Conservation (phyloP, 352 stramenopile species). For the Phytophthora sojae region DNA sequence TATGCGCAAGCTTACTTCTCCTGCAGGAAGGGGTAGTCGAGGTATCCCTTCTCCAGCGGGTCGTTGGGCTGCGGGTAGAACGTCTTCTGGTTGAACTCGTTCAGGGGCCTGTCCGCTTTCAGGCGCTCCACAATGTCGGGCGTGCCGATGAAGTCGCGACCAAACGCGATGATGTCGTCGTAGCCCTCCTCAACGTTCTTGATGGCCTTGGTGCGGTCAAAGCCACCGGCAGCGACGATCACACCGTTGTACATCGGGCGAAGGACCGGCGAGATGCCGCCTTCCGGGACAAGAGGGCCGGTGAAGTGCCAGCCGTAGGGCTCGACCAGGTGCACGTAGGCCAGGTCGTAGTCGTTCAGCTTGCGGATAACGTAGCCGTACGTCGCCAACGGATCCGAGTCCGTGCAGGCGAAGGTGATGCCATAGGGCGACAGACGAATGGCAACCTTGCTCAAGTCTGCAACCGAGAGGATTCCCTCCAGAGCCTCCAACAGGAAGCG, state of each 20-base stretch:
- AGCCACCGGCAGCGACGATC: slow-evolving; percentile 45
- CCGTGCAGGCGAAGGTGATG: slow-evolving; percentile 26
- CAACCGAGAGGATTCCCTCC: slow-evolving; percentile 38
- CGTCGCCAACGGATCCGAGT: slow-evolving; percentile 14
- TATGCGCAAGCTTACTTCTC: slow-evolving; percentile 14
- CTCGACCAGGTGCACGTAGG: slow-evolving; percentile 52
- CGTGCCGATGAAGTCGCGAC: slow-evolving; percentile 62
- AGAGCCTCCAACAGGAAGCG: slow-evolving; percentile 73
- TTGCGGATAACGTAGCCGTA: slow-evolving; percentile 43
- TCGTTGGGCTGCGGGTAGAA: slow-evolving; percentile 32
- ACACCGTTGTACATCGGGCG: slow-evolving; percentile 53
- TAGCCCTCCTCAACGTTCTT: slow-evolving; percentile 35
- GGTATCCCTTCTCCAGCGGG: slow-evolving; percentile 33
- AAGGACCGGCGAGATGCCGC: slow-evolving; percentile 43
- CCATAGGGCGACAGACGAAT: slow-evolving; percentile 32
- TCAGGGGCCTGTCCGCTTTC: slow-evolving; percentile 42
- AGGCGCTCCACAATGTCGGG: slow-evolving; percentile 56
- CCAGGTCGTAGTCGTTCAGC: slow-evolving; percentile 43
- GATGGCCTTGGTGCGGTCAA: slow-evolving; percentile 37
- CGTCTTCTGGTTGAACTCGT: slow-evolving; percentile 40
- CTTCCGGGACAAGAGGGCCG: slow-evolving; percentile 29
- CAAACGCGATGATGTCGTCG: slow-evolving; percentile 53
- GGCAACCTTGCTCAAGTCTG: slow-evolving; percentile 32
- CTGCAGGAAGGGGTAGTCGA: slow-evolving; percentile 29
- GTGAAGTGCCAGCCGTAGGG: slow-evolving; percentile 36